Evolutionary conservation across 441 rosid genomes (phyloP), one percentile per base, ranked within the genome.

Genomic region (Pelargonium australe): DNA sequence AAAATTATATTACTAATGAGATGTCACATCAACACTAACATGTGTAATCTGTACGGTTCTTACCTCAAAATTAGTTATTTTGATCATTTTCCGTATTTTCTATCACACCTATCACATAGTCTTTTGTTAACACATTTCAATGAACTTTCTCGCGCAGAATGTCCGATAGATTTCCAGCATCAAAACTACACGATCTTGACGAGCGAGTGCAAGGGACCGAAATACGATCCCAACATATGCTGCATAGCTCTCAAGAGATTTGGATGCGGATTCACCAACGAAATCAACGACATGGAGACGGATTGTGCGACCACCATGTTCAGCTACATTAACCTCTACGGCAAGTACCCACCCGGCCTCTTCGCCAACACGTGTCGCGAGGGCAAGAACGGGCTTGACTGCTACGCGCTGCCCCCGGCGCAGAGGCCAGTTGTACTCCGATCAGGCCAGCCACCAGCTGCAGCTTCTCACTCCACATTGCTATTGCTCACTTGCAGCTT

Each of bases 241-340:
- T 85, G 90, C 41, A 49, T 43, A 0, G 85, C 90, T 17, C 72
- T 87, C 65, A 84, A 83, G 70, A 80, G 77, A 49, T 84, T 87
- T 11, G 82, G 82, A 3, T 87, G 92, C 71, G 87, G 86, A 44
- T 77, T 78, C 31, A 17, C 61, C 0, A 86, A 80, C 10, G 68
- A 61, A 57, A 25, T 87, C 41, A 85, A 85, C 49, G 87, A 84
- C 64, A 67, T 67, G 13, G 70, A 60, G 17, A 73, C 55, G 10
- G 86, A 85, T 63, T 87, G 92, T 72, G 87, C 92, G 5, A 1
- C 79, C 2, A 84, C 87, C 43, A 85, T 87, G 92, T 87, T 87
- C 77, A 87, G 89, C 41, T 87, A 87, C 87, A 85, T 87, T 63
- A 87, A 87, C 72, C 70, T 87, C 58, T 80, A 78, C 1, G 89